Conservation (phyloP, 352 stramenopile species). For the Pythium aristosporum region DNA sequence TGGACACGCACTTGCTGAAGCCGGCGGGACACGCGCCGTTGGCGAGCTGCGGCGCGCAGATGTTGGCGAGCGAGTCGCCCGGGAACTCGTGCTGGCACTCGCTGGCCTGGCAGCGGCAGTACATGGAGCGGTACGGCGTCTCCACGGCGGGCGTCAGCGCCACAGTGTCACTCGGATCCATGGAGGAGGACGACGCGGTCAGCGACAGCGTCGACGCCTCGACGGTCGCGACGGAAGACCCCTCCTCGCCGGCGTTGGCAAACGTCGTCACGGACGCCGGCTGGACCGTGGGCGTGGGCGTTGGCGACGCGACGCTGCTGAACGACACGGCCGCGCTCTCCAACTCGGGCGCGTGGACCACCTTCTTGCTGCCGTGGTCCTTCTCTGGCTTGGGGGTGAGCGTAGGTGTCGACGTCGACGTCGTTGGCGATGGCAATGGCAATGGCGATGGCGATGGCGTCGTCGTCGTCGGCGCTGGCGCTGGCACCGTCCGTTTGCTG, state of each 20-base stretch:
- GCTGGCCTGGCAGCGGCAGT: conserved; percentile 60
- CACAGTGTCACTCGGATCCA: not conserved
- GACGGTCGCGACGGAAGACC: conserved; percentile 8
- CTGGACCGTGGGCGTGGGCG: not conserved
- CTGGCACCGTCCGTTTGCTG: not conserved
- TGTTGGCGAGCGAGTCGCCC: conserved; percentile 30
- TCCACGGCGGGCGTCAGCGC: not conserved
- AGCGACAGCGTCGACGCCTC: not conserved
- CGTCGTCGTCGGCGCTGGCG: conserved; percentile 1
- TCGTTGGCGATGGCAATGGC: not conserved
- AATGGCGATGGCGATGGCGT: no score
- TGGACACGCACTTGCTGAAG: conserved; percentile 57
- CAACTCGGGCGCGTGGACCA: conserved; percentile 1
- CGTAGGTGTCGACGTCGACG: not conserved
- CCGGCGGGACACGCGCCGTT: conserved; percentile 54
- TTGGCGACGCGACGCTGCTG: not conserved
- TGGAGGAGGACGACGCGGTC: not conserved
- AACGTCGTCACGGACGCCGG: not conserved
- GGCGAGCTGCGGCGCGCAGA: conserved; percentile 45
- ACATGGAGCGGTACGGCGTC: conserved; percentile 57
- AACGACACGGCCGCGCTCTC: conserved; percentile 7
- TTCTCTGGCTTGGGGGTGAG: not conserved
- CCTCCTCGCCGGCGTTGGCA: not conserved
- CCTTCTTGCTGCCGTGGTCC: not conserved
- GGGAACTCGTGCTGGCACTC: conserved; percentile 76